Evolutionary conservation across 192 early-diverging fungal species (phyloP), one percentile per base, ranked within the genome.

Genomic region (Linnemannia schmuckeri): DNA sequence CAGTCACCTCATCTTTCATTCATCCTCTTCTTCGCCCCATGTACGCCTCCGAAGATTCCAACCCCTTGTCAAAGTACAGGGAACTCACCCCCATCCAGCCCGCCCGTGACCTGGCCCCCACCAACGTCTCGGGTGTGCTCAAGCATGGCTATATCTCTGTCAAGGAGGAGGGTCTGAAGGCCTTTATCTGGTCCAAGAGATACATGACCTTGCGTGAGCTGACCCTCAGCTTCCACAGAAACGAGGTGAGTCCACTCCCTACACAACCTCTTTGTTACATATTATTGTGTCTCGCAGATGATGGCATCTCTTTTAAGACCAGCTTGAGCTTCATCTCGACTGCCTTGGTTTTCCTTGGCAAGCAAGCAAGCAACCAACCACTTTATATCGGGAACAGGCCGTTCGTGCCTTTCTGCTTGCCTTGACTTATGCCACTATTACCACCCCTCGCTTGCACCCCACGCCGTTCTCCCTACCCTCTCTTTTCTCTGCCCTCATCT

Each of bases 151-250:
- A 97, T 81, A 91, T 93, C 52, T 93, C 93, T n/a, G 93, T 98
- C 73, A 98, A 98, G 90, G 98, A 99, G 74, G 97, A 98, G 68
- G 97, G 96, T 15, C 88, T 98, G 66, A 89, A 94, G 75, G 93
- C 95, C 69, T 99, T 97, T 90, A 94, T 99, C 83, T 99, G 98
- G 98, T 96, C 96, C 63, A 97, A 97, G 89, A 89, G 97, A 79
- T 98, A 96, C 93, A 93, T 96, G 72, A 90, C 98, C 15, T 90
- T 99, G 37, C 93, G 96, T 77, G 95, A 96, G 86, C 94, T 94
- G 85, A 98, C 97, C 6, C 92, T 99, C 72, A 96, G 97, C 37
- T 96, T 99, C 75, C 97, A 98, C 90, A 91, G 95, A 57, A 98
- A 96, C 89, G 97, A 98, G 94, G 97, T 98, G 90, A 82, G 89